Percentiles rank a stretch among this genome's conserved stretches.
Evolutionary conservation across 495 filamentous ascomycete genomes (phyloP).

Genomic region (Neurospora tetrasperma): DNA sequence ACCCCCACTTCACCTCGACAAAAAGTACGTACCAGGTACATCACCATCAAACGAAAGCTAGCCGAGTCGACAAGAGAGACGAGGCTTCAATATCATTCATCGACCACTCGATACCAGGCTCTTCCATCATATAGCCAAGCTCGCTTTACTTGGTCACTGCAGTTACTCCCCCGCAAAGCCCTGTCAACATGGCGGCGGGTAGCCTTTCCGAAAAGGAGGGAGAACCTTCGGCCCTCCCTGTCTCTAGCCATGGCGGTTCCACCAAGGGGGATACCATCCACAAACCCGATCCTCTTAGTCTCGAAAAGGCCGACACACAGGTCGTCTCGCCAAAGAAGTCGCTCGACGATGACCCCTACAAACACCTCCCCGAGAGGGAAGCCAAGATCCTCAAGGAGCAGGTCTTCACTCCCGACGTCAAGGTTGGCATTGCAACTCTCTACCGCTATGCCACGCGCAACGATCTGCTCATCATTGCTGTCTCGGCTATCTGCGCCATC

Average conservation of each 20-base stretch:
- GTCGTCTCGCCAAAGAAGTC: conserved; percentile 24
- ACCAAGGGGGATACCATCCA: conserved; percentile 13
- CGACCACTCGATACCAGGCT: not conserved
- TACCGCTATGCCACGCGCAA: conserved; percentile 71
- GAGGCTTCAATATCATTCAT: not conserved
- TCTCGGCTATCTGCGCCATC: conserved; percentile 59
- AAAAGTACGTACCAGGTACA: not conserved
- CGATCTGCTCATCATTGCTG: conserved; percentile 62
- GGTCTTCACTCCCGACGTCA: conserved; percentile 55
- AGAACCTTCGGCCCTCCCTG: conserved; percentile 14
- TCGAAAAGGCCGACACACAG: conserved; percentile 44
- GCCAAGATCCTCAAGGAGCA: conserved; percentile 58
- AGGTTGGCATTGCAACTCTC: conserved; percentile 54
- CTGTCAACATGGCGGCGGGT: conserved; percentile 12
- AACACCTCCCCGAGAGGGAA: conserved; percentile 51
- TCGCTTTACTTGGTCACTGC: not conserved
- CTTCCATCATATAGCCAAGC: not conserved
- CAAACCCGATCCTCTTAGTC: conserved; percentile 1
- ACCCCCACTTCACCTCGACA: not conserved
- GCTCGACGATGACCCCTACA: conserved; percentile 37
- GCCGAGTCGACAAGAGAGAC: not conserved
- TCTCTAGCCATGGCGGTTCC: conserved; percentile 26
- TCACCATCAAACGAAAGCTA: not conserved
- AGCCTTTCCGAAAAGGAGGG: conserved; percentile 19
- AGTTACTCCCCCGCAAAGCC: not conserved